phyloP scores from a whole-genome alignment of 2,329 filamentous ascomycete genomes.

The Elsinoe batatas region DNA sequence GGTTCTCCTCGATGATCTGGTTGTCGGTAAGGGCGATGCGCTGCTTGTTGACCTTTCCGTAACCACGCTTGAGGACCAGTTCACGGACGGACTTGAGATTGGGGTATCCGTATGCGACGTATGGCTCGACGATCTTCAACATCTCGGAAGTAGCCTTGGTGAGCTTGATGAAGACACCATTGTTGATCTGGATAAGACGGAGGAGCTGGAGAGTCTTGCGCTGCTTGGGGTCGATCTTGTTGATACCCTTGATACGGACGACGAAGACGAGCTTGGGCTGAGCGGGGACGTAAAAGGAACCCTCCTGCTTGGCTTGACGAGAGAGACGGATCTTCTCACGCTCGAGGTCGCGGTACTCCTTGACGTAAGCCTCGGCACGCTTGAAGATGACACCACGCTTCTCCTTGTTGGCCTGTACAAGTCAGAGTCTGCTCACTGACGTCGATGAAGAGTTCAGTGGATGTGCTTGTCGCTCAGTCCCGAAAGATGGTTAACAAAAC shows the following conservation, averaged over 20 bases:
- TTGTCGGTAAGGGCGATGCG: constrained; percentile 95
- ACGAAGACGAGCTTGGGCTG: constrained; percentile 97
- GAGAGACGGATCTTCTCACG: constrained; percentile 93
- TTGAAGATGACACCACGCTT: constrained; percentile 99
- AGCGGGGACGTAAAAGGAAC: constrained; percentile 86
- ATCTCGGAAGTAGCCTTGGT: constrained; percentile 98
- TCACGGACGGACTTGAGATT: constrained; percentile 99
- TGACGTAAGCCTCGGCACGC: constrained; percentile 98
- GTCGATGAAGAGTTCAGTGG: neutral
- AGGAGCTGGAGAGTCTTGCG: constrained; percentile 99
- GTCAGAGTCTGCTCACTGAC: constrained; percentile 15
- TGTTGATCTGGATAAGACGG: constrained; percentile 99
- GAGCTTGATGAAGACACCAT: constrained; percentile 93
- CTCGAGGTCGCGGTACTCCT: constrained; percentile 98
- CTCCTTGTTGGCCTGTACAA: constrained; percentile 82
- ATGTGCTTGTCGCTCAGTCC: constrained; percentile 59
- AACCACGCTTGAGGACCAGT: constrained; percentile 99
- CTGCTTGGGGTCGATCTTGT: constrained; percentile 99
- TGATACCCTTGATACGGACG: constrained; percentile 99
- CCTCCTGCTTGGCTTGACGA: constrained; percentile 82
- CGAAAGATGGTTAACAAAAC: constrained; percentile 98
- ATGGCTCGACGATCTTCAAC: constrained; percentile 97
- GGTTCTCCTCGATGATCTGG: constrained; percentile 89
- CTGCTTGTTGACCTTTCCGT: constrained; percentile 93
- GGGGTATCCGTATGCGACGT: constrained; percentile 98